phyloP scores from a whole-genome alignment of 2,329 filamentous ascomycete genomes.

The Dothistroma septosporum region DNA sequence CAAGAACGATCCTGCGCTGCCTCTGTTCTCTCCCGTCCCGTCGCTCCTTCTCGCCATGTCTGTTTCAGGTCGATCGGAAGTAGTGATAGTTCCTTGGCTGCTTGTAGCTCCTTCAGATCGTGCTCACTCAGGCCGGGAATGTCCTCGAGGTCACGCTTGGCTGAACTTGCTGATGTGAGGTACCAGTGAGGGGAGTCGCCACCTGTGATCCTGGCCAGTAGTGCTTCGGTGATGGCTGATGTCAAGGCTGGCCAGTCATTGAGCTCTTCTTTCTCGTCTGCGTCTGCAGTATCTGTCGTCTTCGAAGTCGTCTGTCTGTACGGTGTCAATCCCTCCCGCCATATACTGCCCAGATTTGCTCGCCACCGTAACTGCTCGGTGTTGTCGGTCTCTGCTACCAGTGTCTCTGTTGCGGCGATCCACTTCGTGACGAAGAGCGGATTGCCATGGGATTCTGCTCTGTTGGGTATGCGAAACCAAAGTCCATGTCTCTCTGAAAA shows the following conservation, averaged over 20 bases:
- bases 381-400: constrained; percentile 41
- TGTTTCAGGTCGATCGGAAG: constrained; percentile 57
- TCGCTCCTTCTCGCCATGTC: constrained; percentile 59
- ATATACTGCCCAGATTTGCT: constrained; percentile 54
- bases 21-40: constrained; percentile 59
- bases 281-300: constrained; percentile 25
- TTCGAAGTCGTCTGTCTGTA: constrained; percentile 41
- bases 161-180: constrained; percentile 56
- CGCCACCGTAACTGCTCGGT: constrained; percentile 47
- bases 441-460: constrained; percentile 5
- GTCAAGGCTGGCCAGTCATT: constrained; percentile 54
- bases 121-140: constrained; percentile 53
- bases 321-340: constrained; percentile 50
- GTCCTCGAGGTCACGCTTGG: constrained; percentile 52
- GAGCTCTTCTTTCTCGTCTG: constrained; percentile 36
- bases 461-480: constrained; percentile 52
- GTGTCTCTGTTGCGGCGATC: constrained; percentile 46
- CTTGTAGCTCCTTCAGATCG: constrained; percentile 32
- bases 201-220: constrained; percentile 52
- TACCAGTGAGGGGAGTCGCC: constrained; percentile 49
- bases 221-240: constrained; percentile 42
- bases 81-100: constrained; percentile 49
- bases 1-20: constrained; percentile 60
- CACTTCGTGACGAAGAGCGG: constrained; percentile 55
- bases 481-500: constrained; percentile 59